A percentile compares a stretch with the other conserved stretches of the same genome.
Evolutionary conservation across 176 grass and related monocot species (phyloP).

Genomic region (Dendrocalamus sinicus): DNA sequence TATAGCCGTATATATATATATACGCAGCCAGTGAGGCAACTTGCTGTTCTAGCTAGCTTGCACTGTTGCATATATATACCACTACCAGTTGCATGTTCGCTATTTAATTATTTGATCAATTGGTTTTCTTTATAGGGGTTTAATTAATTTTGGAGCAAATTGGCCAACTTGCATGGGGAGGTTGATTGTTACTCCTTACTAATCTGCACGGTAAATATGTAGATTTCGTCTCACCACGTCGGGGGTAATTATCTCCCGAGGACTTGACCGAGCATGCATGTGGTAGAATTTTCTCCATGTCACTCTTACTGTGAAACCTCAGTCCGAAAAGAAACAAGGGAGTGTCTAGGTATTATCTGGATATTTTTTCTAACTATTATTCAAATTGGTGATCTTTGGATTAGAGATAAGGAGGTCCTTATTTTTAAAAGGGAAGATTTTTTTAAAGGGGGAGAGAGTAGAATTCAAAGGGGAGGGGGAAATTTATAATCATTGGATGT

Average conservation of each 20-base stretch:
- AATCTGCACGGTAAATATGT: neutral
- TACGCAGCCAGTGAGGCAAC: conserved; percentile 18
- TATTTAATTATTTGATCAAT: conserved; percentile 12
- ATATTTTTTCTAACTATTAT: too few species aligned
- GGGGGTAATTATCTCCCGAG: neutral
- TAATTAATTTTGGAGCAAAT: conserved; percentile 33
- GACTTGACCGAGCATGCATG: neutral
- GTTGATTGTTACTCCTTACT: neutral
- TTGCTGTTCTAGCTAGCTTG: conserved; percentile 32
- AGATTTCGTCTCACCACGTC: too few species aligned
- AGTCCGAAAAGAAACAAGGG: neutral
- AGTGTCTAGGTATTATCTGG: too few species aligned
- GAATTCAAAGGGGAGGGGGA: too few species aligned
- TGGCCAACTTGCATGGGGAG: conserved; percentile 50
- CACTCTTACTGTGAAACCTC: neutral
- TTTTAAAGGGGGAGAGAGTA: too few species aligned
- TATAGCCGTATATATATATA: conserved; percentile 48
- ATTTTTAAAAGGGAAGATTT: too few species aligned
- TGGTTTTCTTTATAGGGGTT: conserved; percentile 33
- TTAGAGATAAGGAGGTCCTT: too few species aligned
- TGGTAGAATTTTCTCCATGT: neutral
- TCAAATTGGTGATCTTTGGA: too few species aligned
- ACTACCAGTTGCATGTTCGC: conserved; percentile 36
- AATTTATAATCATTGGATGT: too few species aligned
- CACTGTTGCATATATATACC: conserved; percentile 43